Evolutionary conservation across 331 rosid genomes (phyloP).

Genomic region (Malus hybrid): DNA sequence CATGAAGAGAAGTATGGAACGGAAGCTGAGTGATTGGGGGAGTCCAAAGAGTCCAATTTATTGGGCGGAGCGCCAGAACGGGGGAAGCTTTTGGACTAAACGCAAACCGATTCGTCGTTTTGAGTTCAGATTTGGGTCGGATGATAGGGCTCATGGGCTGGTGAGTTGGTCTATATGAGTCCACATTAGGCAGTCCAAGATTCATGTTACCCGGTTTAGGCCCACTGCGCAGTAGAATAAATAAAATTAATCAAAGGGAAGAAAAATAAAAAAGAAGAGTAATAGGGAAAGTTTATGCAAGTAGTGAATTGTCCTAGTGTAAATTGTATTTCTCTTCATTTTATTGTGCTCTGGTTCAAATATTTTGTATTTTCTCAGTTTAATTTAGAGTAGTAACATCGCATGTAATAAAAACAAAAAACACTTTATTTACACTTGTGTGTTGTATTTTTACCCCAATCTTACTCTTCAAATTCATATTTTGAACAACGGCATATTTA

Average conservation of each 20-base stretch:
- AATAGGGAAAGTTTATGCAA: neutral
- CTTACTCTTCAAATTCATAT: too few relatives aligned
- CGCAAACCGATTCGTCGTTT: neutral
- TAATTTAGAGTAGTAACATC: too few relatives aligned
- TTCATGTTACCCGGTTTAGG: neutral
- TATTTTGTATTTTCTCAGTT: too few relatives aligned
- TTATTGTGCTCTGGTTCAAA: too few relatives aligned
- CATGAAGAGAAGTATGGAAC: neutral
- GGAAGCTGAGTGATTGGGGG: neutral
- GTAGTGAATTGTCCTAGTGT: neutral
- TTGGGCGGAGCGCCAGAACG: constrained; percentile 1
- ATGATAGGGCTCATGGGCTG: neutral
- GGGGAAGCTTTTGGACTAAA: neutral
- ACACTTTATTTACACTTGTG: too few relatives aligned
- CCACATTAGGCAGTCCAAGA: neutral
- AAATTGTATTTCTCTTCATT: neutral
- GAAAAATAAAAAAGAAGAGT: neutral
- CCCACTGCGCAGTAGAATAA: neutral
- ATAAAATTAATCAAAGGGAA: neutral
- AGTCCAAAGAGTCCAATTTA: neutral
- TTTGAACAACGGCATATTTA: too few relatives aligned
- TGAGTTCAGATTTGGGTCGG: neutral
- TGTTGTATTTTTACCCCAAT: too few relatives aligned
- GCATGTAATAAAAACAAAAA: too few relatives aligned
- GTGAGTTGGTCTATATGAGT: neutral